These are phyloP conservation scores for Flaveria ramosissima DNA, from an alignment of 129 eudicot species.

Conservation along the genomic window DNA sequence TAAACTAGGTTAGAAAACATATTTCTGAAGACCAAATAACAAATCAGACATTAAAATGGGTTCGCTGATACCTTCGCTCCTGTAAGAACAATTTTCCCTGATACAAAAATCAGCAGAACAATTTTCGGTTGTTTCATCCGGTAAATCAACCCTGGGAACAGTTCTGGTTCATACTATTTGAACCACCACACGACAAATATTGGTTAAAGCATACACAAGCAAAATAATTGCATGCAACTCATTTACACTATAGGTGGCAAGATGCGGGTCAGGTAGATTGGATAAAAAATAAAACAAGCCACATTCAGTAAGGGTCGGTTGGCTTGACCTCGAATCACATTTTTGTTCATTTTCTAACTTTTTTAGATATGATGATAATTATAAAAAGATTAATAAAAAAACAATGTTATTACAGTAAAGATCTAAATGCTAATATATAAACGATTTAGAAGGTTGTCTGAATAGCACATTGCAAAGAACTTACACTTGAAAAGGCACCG, in stretches of 20 bases:
- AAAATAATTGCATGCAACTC: not conserved
- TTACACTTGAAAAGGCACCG: constrained; percentile 88
- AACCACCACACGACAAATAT: constrained; percentile 6
- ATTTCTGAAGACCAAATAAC: not conserved
- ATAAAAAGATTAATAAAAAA: too few species aligned
- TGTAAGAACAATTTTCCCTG: constrained; percentile 88
- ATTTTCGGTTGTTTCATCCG: constrained; percentile 93
- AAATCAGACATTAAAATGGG: not conserved
- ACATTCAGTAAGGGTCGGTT: not conserved
- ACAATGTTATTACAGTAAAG: not conserved
- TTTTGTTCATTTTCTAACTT: not conserved
- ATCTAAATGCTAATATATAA: not conserved
- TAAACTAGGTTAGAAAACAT: not conserved
- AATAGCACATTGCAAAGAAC: constrained; percentile 23
- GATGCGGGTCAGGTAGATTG: not conserved
- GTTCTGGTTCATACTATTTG: constrained; percentile 89
- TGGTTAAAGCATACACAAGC: not conserved
- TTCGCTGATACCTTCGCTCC: constrained; percentile 74
- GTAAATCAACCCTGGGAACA: constrained; percentile 88
- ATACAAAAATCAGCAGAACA: constrained; percentile 82
- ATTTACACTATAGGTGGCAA: not conserved
- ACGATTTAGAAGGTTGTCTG: not conserved
- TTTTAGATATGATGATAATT: too few species aligned
- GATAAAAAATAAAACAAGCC: too few species aligned
- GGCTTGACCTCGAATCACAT: not conserved